Percentiles rank a stretch among this genome's conserved stretches.
phyloP scores from a whole-genome alignment of 1,139 yeast species.

The Yamadazyma dendronema region DNA sequence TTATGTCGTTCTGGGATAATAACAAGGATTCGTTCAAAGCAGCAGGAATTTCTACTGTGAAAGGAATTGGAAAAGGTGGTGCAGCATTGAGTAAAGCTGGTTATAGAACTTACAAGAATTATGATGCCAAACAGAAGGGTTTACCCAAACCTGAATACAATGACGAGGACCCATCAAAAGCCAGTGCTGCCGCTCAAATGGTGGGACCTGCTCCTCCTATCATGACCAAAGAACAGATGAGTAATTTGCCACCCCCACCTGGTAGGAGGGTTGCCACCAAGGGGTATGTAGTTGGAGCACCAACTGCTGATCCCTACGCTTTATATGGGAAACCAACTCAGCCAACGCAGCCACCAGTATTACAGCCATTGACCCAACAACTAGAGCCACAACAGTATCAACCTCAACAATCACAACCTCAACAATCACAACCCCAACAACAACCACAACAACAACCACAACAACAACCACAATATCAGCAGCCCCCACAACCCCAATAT shows the following conservation, averaged over 20 bases:
- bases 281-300: slow-evolving; percentile 4
- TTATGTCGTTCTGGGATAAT: slow-evolving; percentile 55
- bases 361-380: slow-evolving; percentile 4
- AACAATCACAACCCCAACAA: slow-evolving; percentile 5
- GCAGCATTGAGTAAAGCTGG: slow-evolving; percentile 51
- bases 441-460: slow-evolving; percentile 7
- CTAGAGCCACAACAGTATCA: neutral
- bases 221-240: slow-evolving; percentile 23
- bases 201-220: slow-evolving; percentile 13
- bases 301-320: slow-evolving; percentile 1
- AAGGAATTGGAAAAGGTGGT: slow-evolving; percentile 51
- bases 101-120: slow-evolving; percentile 44
- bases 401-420: slow-evolving; percentile 6
- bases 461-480: neutral
- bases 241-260: slow-evolving; percentile 40
- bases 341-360: slow-evolving; percentile 3
- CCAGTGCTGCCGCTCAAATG: slow-evolving; percentile 2
- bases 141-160: slow-evolving; percentile 7
- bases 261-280: slow-evolving; percentile 27
- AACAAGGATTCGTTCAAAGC: slow-evolving; percentile 49
- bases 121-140: slow-evolving; percentile 28
- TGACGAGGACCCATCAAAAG: slow-evolving; percentile 2
- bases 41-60: slow-evolving; percentile 45
- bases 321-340: slow-evolving; percentile 3
- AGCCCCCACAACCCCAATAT: slow-evolving; percentile 6